A percentile compares a stretch with the other conserved stretches of the same genome.
Evolutionary conservation across 2,329 filamentous ascomycete genomes (phyloP).

Genomic region (Emergomyces pasteurianus): DNA sequence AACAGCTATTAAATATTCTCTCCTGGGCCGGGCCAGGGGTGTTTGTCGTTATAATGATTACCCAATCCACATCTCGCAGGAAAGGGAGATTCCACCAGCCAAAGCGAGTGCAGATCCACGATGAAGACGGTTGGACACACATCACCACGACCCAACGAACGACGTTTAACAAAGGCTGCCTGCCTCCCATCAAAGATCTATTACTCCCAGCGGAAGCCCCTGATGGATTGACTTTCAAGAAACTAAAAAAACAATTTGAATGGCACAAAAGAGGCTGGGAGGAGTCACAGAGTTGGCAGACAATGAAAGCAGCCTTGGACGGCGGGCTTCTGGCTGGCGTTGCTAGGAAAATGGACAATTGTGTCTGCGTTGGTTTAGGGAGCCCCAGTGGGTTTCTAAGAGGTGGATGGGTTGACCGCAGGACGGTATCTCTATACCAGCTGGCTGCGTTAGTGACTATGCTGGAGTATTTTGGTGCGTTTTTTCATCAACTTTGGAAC

Average conservation of each 20-base stretch:
- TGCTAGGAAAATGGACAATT: slow-evolving; percentile 14
- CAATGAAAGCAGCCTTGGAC: slow-evolving; percentile 9
- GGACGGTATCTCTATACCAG: slow-evolving; percentile 30
- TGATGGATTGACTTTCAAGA: slow-evolving; percentile 18
- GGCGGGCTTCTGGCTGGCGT: background rate
- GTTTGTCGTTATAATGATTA: background rate
- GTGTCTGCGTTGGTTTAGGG: slow-evolving; percentile 30
- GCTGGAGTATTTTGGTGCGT: slow-evolving; percentile 17
- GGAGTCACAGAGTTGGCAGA: slow-evolving; percentile 18
- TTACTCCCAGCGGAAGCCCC: slow-evolving; percentile 28
- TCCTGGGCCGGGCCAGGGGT: background rate
- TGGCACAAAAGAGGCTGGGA: slow-evolving; percentile 20
- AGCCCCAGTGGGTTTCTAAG: slow-evolving; percentile 31
- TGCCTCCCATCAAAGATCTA: slow-evolving; percentile 4
- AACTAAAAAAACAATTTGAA: slow-evolving; percentile 21
- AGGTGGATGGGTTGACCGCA: slow-evolving; percentile 31
- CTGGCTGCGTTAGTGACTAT: slow-evolving; percentile 26
- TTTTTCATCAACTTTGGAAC: too few species aligned
- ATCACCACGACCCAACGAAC: slow-evolving; percentile 20
- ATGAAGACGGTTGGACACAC: slow-evolving; percentile 34
- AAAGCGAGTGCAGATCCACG: slow-evolving; percentile 28
- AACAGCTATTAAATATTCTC: background rate
- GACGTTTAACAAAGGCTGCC: slow-evolving; percentile 2
- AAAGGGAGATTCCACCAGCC: slow-evolving; percentile 4
- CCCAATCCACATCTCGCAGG: background rate